Evolutionary conservation across 148 eudicot genomes (phyloP).

Genomic region (Cornus suecica): DNA sequence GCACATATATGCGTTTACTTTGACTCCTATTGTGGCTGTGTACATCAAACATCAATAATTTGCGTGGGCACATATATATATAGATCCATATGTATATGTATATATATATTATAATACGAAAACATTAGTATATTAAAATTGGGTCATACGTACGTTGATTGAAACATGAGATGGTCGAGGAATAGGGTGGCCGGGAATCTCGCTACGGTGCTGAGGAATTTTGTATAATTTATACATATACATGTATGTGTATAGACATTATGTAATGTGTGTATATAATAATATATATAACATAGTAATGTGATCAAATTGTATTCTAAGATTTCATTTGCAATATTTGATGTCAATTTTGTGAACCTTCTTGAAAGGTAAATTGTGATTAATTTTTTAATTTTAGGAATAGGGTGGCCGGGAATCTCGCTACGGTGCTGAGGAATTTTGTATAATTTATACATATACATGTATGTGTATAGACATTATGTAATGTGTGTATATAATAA

Average conservation of each 20-base stretch:
- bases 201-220: slow-evolving; percentile 30
- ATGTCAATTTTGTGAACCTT: background rate
- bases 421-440: slow-evolving; percentile 25
- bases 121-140: background rate
- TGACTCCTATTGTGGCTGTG: background rate
- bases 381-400: background rate
- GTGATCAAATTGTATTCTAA: background rate
- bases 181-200: slow-evolving; percentile 39
- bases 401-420: slow-evolving; percentile 47
- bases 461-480: background rate
- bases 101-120: too few relatives aligned
- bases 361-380: background rate
- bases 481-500: background rate
- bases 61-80: too few relatives aligned
- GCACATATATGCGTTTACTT: too few relatives aligned
- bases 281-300: background rate
- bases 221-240: slow-evolving; percentile 4
- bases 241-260: background rate
- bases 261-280: background rate
- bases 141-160: slow-evolving; percentile 8
- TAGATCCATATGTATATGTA: too few relatives aligned
- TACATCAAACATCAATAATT: background rate
- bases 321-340: background rate
- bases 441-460: background rate
- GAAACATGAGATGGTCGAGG: slow-evolving; percentile 20